Conservation (phyloP, 2,329 filamentous ascomycete genomes). For the Mycocentrospora acerina region DNA sequence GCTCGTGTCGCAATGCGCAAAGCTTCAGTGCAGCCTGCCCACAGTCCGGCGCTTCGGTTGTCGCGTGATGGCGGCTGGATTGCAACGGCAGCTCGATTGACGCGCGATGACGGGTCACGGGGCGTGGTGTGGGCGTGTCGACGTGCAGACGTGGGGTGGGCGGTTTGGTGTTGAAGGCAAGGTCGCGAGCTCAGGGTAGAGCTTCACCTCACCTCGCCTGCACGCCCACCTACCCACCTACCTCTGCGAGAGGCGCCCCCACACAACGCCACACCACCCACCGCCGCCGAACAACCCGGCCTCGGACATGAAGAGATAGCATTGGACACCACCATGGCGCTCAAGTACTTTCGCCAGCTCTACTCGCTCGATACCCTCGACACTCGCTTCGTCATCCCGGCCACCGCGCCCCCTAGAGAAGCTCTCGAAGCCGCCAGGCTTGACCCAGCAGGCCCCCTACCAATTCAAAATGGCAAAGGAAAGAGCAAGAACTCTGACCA, state of each 20-base stretch:
- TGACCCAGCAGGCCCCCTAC: conserved; percentile 34
- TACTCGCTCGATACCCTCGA: conserved; percentile 70
- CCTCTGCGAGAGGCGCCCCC: conserved; percentile 7
- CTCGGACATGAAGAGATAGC: conserved; percentile 25
- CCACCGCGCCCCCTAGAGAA: conserved; percentile 61
- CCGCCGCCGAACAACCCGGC: neutral
- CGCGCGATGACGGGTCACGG: conserved; percentile 21
- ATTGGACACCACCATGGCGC: conserved; percentile 32
- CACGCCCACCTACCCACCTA: conserved; percentile 18
- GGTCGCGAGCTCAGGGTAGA: conserved; percentile 28
- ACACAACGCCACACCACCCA: conserved; percentile 10
- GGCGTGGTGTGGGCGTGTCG: conserved; percentile 8
- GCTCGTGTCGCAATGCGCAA: conserved; percentile 11
- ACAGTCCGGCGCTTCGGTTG: conserved; percentile 11
- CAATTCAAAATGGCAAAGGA: conserved; percentile 25
- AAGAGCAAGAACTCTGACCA: conserved; percentile 34
- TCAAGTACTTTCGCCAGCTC: conserved; percentile 54
- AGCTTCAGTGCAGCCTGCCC: conserved; percentile 2
- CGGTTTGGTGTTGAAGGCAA: conserved; percentile 23
- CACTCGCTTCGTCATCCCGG: conserved; percentile 70
- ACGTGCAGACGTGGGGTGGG: conserved; percentile 14
- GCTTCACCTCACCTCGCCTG: conserved; percentile 8
- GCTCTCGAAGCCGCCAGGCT: conserved; percentile 36
- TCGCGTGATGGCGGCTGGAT: conserved; percentile 32
- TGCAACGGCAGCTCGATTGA: conserved; percentile 21